Percentiles rank a stretch among this genome's conserved stretches.
Conservation (phyloP, 352 stramenopile species). For the Globisporangium ultimum region DNA sequence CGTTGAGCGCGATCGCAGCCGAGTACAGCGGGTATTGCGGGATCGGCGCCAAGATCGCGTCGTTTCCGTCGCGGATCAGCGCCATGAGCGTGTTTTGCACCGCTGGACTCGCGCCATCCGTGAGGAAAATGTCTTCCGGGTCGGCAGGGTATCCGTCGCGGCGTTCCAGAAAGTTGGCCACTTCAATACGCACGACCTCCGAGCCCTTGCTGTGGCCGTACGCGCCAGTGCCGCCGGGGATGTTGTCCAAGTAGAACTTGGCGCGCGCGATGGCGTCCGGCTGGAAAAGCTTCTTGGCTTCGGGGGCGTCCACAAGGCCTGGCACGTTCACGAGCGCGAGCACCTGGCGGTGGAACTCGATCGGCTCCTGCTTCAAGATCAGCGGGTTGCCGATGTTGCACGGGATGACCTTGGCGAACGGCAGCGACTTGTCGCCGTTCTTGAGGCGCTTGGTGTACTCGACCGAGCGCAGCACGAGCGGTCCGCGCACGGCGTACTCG, state of each 20-base stretch:
- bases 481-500: constrained; percentile 88
- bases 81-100: constrained; percentile 92
- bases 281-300: constrained; percentile 78
- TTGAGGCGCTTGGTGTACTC: constrained; percentile 74
- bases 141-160: constrained; percentile 90
- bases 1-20: constrained; percentile 94
- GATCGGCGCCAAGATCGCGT: constrained; percentile 95
- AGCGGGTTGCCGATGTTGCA: constrained; percentile 99
- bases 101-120: constrained; percentile 94
- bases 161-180: constrained; percentile 85
- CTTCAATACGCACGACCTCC: constrained; percentile 83
- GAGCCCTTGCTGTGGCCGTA: constrained; percentile 93
- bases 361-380: constrained; percentile 92
- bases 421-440: constrained; percentile 62
- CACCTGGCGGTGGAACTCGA: constrained; percentile 93
- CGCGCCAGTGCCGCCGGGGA: constrained; percentile 86
- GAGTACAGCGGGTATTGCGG: constrained; percentile 99
- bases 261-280: constrained; percentile 85
- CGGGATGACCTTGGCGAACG: constrained; percentile 94
- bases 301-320: constrained; percentile 79
- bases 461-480: constrained; percentile 78
- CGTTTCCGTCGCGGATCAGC: constrained; percentile 85
- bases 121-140: constrained; percentile 96
- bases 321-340: constrained; percentile 89
- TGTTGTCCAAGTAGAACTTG: constrained; percentile 85